Conservation (phyloP, 805 yeast genomes). For the Jamesozyma jinghongensis region DNA sequence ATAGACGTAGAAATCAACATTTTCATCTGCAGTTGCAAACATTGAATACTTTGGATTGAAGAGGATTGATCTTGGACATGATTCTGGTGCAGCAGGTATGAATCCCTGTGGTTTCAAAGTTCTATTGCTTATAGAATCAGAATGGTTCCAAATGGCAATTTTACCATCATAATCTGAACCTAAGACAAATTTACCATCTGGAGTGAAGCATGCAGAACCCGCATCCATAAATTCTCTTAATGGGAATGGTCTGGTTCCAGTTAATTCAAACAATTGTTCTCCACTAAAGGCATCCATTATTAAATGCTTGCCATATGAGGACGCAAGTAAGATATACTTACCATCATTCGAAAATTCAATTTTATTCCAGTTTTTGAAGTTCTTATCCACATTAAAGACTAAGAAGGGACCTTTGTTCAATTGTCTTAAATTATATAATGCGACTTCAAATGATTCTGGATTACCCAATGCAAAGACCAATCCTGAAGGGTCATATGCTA, state of each 20-base stretch:
- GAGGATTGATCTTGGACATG: slow-evolving; percentile 33
- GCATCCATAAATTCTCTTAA: slow-evolving; percentile 38
- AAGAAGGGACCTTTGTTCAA: slow-evolving; percentile 52
- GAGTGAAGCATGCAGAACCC: slow-evolving; percentile 52
- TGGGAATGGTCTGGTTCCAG: slow-evolving; percentile 42
- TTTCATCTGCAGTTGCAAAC: slow-evolving; percentile 33
- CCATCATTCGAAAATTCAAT: slow-evolving; percentile 77
- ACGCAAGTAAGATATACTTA: slow-evolving; percentile 48
- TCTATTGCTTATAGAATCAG: slow-evolving; percentile 24
- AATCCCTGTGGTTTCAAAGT: slow-evolving; percentile 22
- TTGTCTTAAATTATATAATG: slow-evolving; percentile 52
- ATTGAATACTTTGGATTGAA: slow-evolving; percentile 36
- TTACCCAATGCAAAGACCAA: slow-evolving; percentile 65
- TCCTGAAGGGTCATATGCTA: slow-evolving; percentile 81
- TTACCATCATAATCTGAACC: slow-evolving; percentile 52
- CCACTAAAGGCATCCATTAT: slow-evolving; percentile 68
- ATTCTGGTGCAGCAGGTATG: slow-evolving; percentile 27
- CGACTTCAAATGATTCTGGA: slow-evolving; percentile 35
- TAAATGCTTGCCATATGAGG: slow-evolving; percentile 49
- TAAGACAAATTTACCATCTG: slow-evolving; percentile 55
- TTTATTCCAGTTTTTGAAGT: slow-evolving; percentile 44
- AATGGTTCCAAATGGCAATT: slow-evolving; percentile 45
- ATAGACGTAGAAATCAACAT: slow-evolving; percentile 29
- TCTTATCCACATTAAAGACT: slow-evolving; percentile 33
- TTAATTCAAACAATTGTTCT: slow-evolving; percentile 35